phyloP scores from a whole-genome alignment of 179 eudicot species.

The Drosera spatulata region DNA sequence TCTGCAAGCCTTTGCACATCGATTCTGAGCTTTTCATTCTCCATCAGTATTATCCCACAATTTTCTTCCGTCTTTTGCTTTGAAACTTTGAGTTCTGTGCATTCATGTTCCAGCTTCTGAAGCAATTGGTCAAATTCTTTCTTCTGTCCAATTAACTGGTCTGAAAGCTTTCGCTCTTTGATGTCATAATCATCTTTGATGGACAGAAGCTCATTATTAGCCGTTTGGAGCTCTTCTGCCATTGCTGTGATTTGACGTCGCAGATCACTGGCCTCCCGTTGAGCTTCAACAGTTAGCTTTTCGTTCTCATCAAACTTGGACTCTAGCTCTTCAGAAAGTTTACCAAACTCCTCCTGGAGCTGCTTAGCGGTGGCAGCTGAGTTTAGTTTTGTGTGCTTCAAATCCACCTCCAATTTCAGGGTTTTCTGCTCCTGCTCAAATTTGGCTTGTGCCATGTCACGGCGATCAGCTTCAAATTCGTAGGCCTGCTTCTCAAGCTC shows the following conservation, averaged over 20 bases:
- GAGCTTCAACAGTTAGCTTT: slow-evolving; percentile 33
- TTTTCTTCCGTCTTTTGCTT: slow-evolving; percentile 22
- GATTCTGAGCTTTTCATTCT: too few species aligned
- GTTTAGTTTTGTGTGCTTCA: slow-evolving; percentile 40
- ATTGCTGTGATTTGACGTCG: slow-evolving; percentile 30
- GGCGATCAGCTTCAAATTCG: slow-evolving; percentile 50
- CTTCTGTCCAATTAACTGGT: slow-evolving; percentile 25
- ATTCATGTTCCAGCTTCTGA: slow-evolving; percentile 26
- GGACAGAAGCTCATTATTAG: slow-evolving; percentile 33
- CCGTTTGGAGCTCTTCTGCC: slow-evolving; percentile 50
- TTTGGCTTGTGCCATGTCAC: slow-evolving; percentile 29
- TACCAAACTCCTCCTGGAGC: slow-evolving; percentile 58
- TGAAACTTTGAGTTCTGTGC: slow-evolving; percentile 13
- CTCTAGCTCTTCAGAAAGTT: slow-evolving; percentile 46
- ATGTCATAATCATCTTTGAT: slow-evolving; percentile 25
- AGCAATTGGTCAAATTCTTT: slow-evolving; percentile 27
- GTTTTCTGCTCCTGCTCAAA: slow-evolving; percentile 57
- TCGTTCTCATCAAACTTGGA: slow-evolving; percentile 60
- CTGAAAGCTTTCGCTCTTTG: slow-evolving; percentile 35
- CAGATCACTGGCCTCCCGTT: slow-evolving; percentile 49
- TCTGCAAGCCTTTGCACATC: too few species aligned
- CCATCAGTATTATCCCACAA: slow-evolving; percentile 15
- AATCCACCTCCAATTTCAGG: slow-evolving; percentile 57
- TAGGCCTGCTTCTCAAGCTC: slow-evolving; percentile 54
- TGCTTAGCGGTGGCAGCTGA: slow-evolving; percentile 44